Evolutionary conservation across 768 basidiomycete species (phyloP), one percentile per base, ranked within the genome.

Genomic region (Phanerochaete carnosa): DNA sequence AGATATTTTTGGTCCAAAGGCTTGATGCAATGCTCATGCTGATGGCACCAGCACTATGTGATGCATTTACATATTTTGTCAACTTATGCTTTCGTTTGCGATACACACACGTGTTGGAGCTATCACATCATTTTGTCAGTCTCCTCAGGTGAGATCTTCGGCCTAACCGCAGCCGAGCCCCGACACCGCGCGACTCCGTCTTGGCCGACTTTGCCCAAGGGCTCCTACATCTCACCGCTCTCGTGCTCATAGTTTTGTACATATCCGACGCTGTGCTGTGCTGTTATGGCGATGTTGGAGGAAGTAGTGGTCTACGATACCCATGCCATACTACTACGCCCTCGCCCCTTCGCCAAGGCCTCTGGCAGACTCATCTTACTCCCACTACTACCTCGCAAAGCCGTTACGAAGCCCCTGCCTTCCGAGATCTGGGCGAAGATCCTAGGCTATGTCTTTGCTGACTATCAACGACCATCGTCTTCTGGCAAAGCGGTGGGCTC

Each of bases 351-450:
- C 65, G 87, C 84, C 43, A 79, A 76, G 49, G 70, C 68, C 57
- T 77, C 88, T 16, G 87, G 89, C 49, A 77, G 77, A 30, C 77
- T 92, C 29, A 71, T 88, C 15, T 79, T 93, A 13, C 72, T 92
- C 0, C 90, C 90, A 16, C 78, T 93, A 19, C 78, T 92, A 13
- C 89, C 88, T 13, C 70, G 77, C 5, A 78, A 73, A 45, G 79
- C 78, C 26, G 78, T 79, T 19, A 63, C 79, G 51, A 83, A 80
- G 62, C 74, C 83, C 29, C 76, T 93, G 19, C 91, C 91, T 1
- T 73, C 75, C 3, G 91, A 92, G 74, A 69, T 92, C 62, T 92
- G 91, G 91, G 74, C 79, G 6, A 79, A 78, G 37, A 83, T 93
- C 53, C 78, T 92, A 55, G 69, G 73, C 30, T 70, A 74, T 30